phyloP scores from a whole-genome alignment of 257 asterid species.

The Apocynum venetum region DNA sequence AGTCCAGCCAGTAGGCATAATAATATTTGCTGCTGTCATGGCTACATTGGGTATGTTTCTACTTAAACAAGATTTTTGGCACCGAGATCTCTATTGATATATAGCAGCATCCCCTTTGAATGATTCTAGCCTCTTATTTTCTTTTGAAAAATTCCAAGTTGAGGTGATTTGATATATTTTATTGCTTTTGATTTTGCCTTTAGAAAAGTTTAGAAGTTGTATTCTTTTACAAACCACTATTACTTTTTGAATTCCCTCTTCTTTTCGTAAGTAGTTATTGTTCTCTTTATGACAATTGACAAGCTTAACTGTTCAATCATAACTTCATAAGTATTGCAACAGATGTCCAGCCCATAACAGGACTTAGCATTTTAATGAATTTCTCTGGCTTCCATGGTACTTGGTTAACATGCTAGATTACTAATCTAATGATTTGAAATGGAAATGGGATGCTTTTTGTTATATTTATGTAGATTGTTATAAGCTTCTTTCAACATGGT shows the following conservation, averaged over 20 bases:
- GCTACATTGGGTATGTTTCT: conserved; percentile 75
- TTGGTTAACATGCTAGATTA: neutral
- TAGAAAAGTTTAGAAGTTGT: neutral
- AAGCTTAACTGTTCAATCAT: neutral
- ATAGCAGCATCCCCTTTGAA: too few species aligned
- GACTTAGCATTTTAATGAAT: neutral
- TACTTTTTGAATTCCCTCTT: neutral
- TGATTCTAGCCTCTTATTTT: conserved; percentile 8
- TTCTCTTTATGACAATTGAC: neutral
- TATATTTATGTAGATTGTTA: neutral
- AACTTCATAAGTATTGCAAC: neutral
- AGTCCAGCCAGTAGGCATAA: conserved; percentile 94
- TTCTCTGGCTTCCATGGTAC: neutral
- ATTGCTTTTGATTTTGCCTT: neutral
- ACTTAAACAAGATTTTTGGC: neutral
- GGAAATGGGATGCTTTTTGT: neutral
- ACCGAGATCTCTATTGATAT: neutral
- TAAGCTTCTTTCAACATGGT: neutral
- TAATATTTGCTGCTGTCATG: conserved; percentile 89
- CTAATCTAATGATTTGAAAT: neutral
- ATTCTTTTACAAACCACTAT: neutral
- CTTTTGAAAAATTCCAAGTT: neutral
- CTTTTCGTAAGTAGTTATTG: neutral
- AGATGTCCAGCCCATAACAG: neutral
- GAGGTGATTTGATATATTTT: neutral